phyloP scores from a whole-genome alignment of 768 basidiomycete genomes.

The Amanita thiersii region DNA sequence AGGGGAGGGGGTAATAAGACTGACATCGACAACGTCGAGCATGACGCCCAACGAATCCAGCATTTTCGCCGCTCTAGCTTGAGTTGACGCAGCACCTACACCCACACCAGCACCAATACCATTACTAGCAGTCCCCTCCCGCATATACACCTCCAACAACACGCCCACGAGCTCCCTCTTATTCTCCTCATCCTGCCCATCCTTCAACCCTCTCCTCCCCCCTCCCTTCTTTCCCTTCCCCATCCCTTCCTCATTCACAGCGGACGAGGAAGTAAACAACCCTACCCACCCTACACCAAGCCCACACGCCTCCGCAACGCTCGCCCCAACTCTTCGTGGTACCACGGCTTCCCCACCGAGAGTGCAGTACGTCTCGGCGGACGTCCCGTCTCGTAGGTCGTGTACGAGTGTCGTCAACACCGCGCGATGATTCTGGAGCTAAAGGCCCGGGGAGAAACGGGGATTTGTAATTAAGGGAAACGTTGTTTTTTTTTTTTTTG shows the following conservation, averaged over 20 bases:
- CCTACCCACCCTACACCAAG: constrained; percentile 48
- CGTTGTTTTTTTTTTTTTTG: too few species aligned
- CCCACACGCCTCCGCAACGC: constrained; percentile 38
- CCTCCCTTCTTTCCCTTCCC: too few species aligned
- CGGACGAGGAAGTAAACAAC: constrained; percentile 27
- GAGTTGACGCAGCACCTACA: constrained; percentile 41
- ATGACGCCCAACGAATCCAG: constrained; percentile 76
- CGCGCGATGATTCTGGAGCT: constrained; percentile 47
- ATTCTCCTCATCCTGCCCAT: constrained; percentile 33
- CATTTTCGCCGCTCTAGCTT: constrained; percentile 56
- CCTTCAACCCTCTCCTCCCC: constrained; percentile 18
- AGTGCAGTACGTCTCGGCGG: constrained; percentile 83
- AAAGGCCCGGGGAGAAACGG: neutral
- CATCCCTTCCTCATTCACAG: constrained; percentile 19
- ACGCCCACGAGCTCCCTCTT: constrained; percentile 58
- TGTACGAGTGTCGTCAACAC: constrained; percentile 65
- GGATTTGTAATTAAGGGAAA: constrained; percentile 6
- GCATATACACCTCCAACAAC: constrained; percentile 78
- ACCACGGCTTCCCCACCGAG: constrained; percentile 74
- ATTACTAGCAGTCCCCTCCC: constrained; percentile 47
- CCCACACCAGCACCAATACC: constrained; percentile 4
- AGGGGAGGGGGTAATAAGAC: constrained; percentile 17
- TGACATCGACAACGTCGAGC: constrained; percentile 71
- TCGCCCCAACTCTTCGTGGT: constrained; percentile 44
- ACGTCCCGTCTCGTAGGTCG: constrained; percentile 60